A percentile compares a stretch with the other conserved stretches of the same genome.
Conservation (phyloP, 768 basidiomycete species). For the Suillus subaureus region DNA sequence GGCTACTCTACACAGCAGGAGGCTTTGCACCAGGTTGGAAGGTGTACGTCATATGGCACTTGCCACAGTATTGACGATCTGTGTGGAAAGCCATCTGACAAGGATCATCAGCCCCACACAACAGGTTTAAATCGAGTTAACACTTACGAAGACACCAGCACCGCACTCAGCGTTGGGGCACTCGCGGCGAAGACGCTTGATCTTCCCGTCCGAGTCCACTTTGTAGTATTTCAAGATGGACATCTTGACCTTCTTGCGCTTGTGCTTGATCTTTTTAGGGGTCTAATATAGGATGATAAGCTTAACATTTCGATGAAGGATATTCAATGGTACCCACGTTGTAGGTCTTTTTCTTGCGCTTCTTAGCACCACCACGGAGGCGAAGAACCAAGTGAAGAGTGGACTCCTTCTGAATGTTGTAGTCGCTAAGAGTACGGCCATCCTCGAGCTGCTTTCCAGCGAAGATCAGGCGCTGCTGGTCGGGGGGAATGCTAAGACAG, state of each 20-base stretch:
- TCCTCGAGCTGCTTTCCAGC: slow-evolving; percentile 99
- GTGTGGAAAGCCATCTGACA: slow-evolving; percentile 96
- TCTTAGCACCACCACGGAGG: slow-evolving; percentile 99
- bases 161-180: slow-evolving; percentile 86
- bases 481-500: slow-evolving; percentile 72
- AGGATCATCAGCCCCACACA: slow-evolving; percentile 16
- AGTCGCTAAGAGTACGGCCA: slow-evolving; percentile 92
- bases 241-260: slow-evolving; percentile 99
- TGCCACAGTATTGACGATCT: slow-evolving; percentile 98
- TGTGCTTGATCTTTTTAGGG: slow-evolving; percentile 99
- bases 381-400: slow-evolving; percentile 97
- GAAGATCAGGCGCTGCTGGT: slow-evolving; percentile 98
- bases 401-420: slow-evolving; percentile 99
- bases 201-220: slow-evolving; percentile 99
- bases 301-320: slow-evolving; percentile 11
- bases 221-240: slow-evolving; percentile 99
- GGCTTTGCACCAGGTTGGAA: slow-evolving; percentile 83
- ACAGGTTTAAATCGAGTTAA: not conserved
- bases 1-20: slow-evolving; percentile 55
- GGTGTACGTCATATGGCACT: slow-evolving; percentile 87
- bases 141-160: slow-evolving; percentile 80
- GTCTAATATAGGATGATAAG: slow-evolving; percentile 49
- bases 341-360: slow-evolving; percentile 99
- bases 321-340: slow-evolving; percentile 56
- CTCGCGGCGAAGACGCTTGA: slow-evolving; percentile 98